Conservation (phyloP, 345 rosid genomes). For the Citrus reticulata region DNA sequence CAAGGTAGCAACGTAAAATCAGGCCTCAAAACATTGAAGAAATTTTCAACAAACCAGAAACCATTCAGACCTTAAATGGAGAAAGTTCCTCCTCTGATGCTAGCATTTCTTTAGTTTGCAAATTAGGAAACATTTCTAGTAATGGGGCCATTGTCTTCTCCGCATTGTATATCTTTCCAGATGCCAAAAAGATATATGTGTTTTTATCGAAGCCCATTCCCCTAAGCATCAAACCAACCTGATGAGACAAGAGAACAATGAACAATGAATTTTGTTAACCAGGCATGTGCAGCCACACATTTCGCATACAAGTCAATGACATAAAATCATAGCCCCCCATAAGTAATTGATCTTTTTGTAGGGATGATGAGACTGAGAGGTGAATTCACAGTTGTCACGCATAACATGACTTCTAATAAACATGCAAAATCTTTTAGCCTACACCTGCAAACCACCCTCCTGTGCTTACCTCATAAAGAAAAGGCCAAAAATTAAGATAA, state of each 20-base stretch:
- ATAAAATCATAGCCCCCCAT: not conserved
- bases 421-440: not conserved
- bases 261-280: not conserved
- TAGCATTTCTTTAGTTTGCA: slow-evolving; percentile 88
- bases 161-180: slow-evolving; percentile 90
- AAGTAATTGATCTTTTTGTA: not conserved
- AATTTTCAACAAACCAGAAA: slow-evolving; percentile 6
- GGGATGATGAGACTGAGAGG: not conserved
- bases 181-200: slow-evolving; percentile 82
- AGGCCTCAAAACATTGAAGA: not conserved
- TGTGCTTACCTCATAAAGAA: not conserved
- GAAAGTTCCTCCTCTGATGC: slow-evolving; percentile 86
- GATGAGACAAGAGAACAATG: slow-evolving; percentile 16
- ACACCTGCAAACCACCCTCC: not conserved
- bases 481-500: not conserved
- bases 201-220: slow-evolving; percentile 96
- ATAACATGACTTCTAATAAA: not conserved
- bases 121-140: slow-evolving; percentile 92
- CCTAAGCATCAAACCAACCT: slow-evolving; percentile 99
- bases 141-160: slow-evolving; percentile 89
- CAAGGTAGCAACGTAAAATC: slow-evolving; percentile 15
- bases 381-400: not conserved
- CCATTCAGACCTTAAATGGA: slow-evolving; percentile 61
- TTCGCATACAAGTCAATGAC: not conserved
- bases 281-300: not conserved